Conservation (phyloP, 2,329 filamentous ascomycete genomes). For the Geosmithia flava region DNA sequence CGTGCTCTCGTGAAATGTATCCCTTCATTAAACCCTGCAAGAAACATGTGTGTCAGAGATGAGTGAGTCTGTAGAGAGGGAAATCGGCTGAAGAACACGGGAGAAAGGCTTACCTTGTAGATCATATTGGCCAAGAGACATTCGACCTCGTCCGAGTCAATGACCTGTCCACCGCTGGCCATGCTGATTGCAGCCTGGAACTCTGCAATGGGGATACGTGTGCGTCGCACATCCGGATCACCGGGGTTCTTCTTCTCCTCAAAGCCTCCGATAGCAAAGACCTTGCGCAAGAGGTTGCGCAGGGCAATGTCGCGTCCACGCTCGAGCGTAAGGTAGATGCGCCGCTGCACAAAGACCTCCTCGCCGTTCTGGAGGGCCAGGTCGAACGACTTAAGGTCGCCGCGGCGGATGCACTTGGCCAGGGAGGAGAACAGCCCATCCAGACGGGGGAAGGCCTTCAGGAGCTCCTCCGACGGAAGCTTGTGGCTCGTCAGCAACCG, state of each 20-base stretch:
- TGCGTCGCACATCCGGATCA: constrained; percentile 50
- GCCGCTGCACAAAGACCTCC: constrained; percentile 82
- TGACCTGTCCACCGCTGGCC: constrained; percentile 47
- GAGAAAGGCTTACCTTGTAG: constrained; percentile 62
- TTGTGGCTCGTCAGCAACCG: constrained; percentile 80
- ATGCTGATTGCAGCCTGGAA: constrained; percentile 78
- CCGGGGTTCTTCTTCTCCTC: constrained; percentile 63
- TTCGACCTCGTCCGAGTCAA: constrained; percentile 89
- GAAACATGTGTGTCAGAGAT: neutral
- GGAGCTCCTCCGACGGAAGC: constrained; percentile 59
- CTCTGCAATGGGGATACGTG: constrained; percentile 69
- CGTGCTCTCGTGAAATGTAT: constrained; percentile 85
- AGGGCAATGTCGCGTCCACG: constrained; percentile 83
- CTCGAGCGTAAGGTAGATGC: constrained; percentile 91
- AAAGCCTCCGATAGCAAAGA: constrained; percentile 75
- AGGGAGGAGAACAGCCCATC: constrained; percentile 70
- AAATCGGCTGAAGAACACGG: neutral
- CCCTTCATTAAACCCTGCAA: constrained; percentile 85
- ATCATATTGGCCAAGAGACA: constrained; percentile 94
- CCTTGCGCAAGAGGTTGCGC: constrained; percentile 83
- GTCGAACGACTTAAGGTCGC: constrained; percentile 77
- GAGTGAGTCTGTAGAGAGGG: neutral
- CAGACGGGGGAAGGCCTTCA: constrained; percentile 64
- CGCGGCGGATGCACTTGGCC: constrained; percentile 64
- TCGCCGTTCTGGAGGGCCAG: constrained; percentile 68